Base-by-base conservation (phyloP, 805 yeast genomes). In the Monosporozyma servazzii region DNA sequence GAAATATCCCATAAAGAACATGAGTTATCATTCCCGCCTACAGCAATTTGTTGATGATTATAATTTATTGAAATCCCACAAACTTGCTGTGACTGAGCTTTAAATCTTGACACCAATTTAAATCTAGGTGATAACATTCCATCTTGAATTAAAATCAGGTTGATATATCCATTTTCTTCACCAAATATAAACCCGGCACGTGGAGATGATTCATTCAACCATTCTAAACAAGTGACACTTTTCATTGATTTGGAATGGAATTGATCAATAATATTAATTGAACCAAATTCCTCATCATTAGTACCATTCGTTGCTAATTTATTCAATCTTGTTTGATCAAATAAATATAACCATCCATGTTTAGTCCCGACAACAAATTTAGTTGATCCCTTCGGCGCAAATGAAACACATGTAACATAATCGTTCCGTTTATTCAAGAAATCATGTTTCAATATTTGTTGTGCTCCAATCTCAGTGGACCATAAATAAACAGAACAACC, bases 1-100 rank as follows among this genome's bases (percentile, higher is more conserved):
- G 69, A 49, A 20, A 86, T 75, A 56, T 85, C 80, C 96, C 96
- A 89, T 2, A 90, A 71, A 0, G 86, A 75, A 53, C 91, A 86
- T 17, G 79, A 71, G 60, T 89, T 88, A 62, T 89, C 95, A 63
- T 89, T 89, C 2, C 88, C 86, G 0, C 96, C 96, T 8, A 86
- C 76, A 0, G 96, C 89, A 36, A 87, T 60, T 50, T 83, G 82
- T 1, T 72, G 69, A 23, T 70, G 68, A 49, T 77, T 78, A 5
- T 70, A 66, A 54, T 78, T 81, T 15, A 88, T 64, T 4, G 86
- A 81, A 17, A 88, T 75, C 1, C 86, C 86, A 65, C 86, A 81
- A 33, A 81, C 75, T 61, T 80, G 86, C 57, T 80, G 84, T 29
- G 73, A 71, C 52, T 78, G 81, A 37, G 79, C 72, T 57, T 70